Percentiles rank a stretch among this genome's conserved stretches.
Evolutionary conservation across 108 stramenopile genomes (phyloP).

Genomic region (Fragilaria crotonensis): DNA sequence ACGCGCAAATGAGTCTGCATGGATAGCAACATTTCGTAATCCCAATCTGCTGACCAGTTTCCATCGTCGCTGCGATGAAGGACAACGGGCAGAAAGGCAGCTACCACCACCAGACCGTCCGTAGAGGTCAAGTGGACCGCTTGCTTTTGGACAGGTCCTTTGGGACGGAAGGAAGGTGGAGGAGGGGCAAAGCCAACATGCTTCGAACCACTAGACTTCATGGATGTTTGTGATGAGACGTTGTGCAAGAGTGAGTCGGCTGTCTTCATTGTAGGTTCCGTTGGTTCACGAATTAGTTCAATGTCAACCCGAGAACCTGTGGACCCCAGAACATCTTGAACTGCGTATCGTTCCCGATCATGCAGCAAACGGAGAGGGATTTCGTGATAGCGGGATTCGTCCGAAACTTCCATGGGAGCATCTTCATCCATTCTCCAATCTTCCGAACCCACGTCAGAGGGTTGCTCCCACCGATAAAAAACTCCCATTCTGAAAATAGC

Average conservation of each 20-base stretch:
- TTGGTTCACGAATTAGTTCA: constrained; percentile 64
- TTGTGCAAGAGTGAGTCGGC: too few species aligned
- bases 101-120: constrained; percentile 85
- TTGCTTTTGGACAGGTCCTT: constrained; percentile 20
- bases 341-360: constrained; percentile 54
- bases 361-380: constrained; percentile 53
- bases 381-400: constrained; percentile 25
- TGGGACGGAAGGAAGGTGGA: constrained; percentile 32
- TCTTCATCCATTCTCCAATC: constrained; percentile 12
- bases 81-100: constrained; percentile 79
- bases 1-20: constrained; percentile 92
- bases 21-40: constrained; percentile 90
- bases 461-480: constrained; percentile 64
- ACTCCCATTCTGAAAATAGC: constrained; percentile 55
- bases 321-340: constrained; percentile 67
- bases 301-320: constrained; percentile 51
- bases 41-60: constrained; percentile 87
- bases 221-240: constrained; percentile 12
- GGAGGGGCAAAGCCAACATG: constrained; percentile 75
- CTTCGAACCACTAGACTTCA: constrained; percentile 20
- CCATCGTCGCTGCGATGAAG: constrained; percentile 53
- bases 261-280: too few species aligned
- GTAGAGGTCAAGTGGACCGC: constrained; percentile 66
- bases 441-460: constrained; percentile 26
- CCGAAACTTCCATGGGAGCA: not conserved